These are phyloP conservation scores for Cokeromyces recurvatus DNA, from an alignment of 371 early-diverging fungal genomes.

Conservation along the genomic window DNA sequence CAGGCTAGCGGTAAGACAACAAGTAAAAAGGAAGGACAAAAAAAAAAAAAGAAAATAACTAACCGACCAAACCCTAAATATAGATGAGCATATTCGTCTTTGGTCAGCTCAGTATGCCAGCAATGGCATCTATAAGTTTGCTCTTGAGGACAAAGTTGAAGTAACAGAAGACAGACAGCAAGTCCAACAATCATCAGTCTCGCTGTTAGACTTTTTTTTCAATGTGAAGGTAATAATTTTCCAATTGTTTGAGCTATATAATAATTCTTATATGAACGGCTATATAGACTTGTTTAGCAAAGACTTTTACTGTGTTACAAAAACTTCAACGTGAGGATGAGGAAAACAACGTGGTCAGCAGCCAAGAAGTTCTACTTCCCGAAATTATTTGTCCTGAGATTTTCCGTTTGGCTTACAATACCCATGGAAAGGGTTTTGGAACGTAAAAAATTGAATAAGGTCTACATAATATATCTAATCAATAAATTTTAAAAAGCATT, in stretches of 20 bases:
- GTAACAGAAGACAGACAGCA: constrained; percentile 7
- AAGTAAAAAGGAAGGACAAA: background rate
- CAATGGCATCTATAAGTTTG: constrained; percentile 6
- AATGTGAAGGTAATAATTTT: constrained; percentile 5
- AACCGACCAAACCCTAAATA: constrained; percentile 9
- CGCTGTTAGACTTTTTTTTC: constrained; percentile 7
- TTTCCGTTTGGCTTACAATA: constrained; percentile 7
- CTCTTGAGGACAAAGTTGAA: constrained; percentile 5
- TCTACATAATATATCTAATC: background rate
- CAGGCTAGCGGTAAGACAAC: constrained; percentile 7
- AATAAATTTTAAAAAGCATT: background rate
- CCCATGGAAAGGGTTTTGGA: constrained; percentile 7
- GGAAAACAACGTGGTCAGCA: constrained; percentile 2
- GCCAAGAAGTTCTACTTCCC: constrained; percentile 6
- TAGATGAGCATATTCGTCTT: constrained; percentile 7
- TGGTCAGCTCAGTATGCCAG: constrained; percentile 8
- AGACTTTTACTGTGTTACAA: constrained; percentile 4
- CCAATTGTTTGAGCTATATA: constrained; percentile 3
- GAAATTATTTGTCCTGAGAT: constrained; percentile 6
- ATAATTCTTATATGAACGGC: constrained; percentile 3
- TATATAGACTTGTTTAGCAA: constrained; percentile 4
- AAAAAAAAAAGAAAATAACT: constrained; percentile 5
- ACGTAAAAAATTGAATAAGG: background rate
- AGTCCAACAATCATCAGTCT: constrained; percentile 8
- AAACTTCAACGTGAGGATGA: constrained; percentile 5